Conservation (phyloP, 2,329 filamentous ascomycete genomes). For the Arthrocladium fulminans region DNA sequence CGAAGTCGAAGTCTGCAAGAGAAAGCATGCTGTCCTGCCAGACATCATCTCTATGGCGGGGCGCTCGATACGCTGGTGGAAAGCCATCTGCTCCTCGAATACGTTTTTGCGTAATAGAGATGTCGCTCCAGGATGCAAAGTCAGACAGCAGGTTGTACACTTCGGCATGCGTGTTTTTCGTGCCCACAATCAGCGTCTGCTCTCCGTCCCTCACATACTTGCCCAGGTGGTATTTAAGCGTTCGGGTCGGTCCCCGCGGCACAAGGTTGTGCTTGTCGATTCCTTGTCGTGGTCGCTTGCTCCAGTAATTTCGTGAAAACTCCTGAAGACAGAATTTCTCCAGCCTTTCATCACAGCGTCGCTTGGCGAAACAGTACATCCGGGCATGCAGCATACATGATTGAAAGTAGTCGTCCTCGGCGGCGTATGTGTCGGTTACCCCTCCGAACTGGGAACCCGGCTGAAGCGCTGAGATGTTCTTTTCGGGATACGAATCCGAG, state of each 20-base stretch:
- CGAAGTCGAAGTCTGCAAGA: conserved; percentile 1
- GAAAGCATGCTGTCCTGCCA: conserved; percentile 2
- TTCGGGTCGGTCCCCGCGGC: neutral
- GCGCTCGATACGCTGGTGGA: neutral
- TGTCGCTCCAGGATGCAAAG: conserved; percentile 3
- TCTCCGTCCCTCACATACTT: neutral
- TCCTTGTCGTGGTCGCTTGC: neutral
- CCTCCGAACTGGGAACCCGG: neutral
- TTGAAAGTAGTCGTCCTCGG: neutral
- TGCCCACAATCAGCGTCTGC: neutral
- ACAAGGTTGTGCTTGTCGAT: conserved; percentile 1
- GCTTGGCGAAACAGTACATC: neutral
- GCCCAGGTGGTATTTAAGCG: conserved; percentile 2
- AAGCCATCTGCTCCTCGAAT: neutral
- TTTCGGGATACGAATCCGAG: neutral
- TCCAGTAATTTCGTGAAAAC: conserved; percentile 2
- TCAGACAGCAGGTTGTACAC: neutral
- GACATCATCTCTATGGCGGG: neutral
- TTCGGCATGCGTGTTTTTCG: conserved; percentile 3
- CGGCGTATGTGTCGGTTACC: neutral
- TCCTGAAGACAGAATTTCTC: conserved; percentile 4
- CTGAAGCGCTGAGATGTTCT: neutral
- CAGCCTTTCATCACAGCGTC: conserved; percentile 2
- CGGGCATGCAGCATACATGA: neutral
- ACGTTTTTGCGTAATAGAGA: neutral